Conservation (phyloP, 2,329 filamentous ascomycete species). For the Immersiporthe knoxdaviesiana region DNA sequence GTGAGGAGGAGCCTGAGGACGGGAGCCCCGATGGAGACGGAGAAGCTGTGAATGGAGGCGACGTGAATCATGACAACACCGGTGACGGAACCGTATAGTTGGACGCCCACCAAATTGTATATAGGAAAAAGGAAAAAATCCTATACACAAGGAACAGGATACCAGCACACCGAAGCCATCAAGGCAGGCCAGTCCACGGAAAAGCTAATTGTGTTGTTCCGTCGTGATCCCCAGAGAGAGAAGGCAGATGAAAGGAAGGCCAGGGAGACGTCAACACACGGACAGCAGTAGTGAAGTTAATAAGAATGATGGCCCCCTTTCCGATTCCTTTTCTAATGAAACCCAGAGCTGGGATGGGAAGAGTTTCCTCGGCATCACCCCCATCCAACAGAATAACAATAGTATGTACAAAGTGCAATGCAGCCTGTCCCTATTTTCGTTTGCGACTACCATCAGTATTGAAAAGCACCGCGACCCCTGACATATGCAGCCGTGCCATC, state of each 20-base stretch:
- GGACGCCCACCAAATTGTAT: neutral
- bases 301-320: conserved; percentile 28
- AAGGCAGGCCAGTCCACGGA: neutral
- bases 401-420: conserved; percentile 30
- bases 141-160: neutral
- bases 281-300: conserved; percentile 13
- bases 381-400: conserved; percentile 28
- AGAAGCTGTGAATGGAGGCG: conserved; percentile 8
- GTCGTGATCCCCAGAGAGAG: neutral
- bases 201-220: neutral
- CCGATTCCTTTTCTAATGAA: conserved; percentile 28
- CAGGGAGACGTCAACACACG: neutral
- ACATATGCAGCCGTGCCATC: conserved; percentile 26
- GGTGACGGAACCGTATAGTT: neutral
- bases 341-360: conserved; percentile 21
- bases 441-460: conserved; percentile 21
- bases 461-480: conserved; percentile 22
- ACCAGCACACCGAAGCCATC: neutral
- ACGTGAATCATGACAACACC: neutral
- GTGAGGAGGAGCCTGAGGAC: neutral
- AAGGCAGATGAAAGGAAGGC: neutral
- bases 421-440: conserved; percentile 21
- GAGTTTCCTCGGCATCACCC: conserved; percentile 6
- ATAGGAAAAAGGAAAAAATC: neutral
- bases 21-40: neutral